These are phyloP conservation scores for Acephala macrosclerotiorum DNA, from an alignment of 2,329 filamentous ascomycete species.

Conservation along the genomic window DNA sequence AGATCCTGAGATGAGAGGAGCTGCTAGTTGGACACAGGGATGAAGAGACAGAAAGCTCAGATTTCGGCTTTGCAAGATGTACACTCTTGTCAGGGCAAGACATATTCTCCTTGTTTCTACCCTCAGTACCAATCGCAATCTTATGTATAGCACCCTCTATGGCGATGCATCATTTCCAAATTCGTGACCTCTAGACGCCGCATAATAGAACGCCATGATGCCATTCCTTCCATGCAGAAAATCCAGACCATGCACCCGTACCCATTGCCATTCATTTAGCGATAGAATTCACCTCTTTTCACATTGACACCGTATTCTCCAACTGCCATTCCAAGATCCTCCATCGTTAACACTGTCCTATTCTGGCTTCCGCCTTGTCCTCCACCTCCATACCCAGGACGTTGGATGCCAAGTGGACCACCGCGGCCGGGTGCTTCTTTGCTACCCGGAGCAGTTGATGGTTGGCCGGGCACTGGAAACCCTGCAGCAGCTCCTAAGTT, in stretches of 20 bases:
- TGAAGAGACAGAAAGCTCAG: too few species aligned
- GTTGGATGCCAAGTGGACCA: constrained; percentile 62
- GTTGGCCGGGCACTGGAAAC: constrained; percentile 70
- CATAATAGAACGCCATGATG: constrained; percentile 7
- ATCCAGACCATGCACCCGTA: neutral
- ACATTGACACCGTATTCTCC: constrained; percentile 98
- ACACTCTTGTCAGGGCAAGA: neutral
- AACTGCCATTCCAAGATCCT: constrained; percentile 97
- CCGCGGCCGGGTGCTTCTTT: constrained; percentile 62
- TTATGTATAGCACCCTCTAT: constrained; percentile 1
- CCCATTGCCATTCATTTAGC: constrained; percentile 55
- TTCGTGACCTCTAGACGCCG: constrained; percentile 9
- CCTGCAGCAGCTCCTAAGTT: constrained; percentile 79
- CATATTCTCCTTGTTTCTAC: neutral
- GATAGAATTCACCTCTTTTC: constrained; percentile 96
- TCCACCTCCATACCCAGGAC: constrained; percentile 84
- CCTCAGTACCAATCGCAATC: neutral
- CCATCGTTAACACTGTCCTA: constrained; percentile 95
- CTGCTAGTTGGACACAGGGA: too few species aligned
- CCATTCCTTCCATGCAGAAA: constrained; percentile 21
- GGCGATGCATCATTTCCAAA: constrained; percentile 10
- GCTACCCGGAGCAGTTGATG: constrained; percentile 60
- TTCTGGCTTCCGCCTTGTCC: constrained; percentile 90
- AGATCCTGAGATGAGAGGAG: too few species aligned
- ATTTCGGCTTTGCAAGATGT: neutral